phyloP scores from a whole-genome alignment of 2,329 filamentous ascomycete genomes.

The Ceratocystis colombiana region DNA sequence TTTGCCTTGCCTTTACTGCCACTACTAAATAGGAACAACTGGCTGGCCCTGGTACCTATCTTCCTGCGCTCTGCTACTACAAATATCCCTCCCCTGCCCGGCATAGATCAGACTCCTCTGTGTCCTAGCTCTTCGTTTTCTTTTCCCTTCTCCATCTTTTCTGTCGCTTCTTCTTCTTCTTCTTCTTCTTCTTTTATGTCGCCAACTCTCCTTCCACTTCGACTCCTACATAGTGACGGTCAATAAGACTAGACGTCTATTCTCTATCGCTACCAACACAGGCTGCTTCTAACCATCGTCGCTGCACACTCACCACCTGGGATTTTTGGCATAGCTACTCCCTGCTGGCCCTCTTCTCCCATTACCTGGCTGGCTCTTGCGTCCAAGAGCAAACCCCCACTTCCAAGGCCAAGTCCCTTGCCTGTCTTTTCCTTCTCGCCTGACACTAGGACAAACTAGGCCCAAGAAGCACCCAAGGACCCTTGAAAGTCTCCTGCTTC shows the following conservation, averaged over 20 bases:
- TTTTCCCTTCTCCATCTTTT: not conserved
- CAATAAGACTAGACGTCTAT: slow-evolving; percentile 1
- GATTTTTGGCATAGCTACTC: not conserved
- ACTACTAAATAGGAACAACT: not conserved
- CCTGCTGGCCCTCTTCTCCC: not conserved
- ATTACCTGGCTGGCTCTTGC: not conserved
- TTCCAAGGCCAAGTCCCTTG: slow-evolving; percentile 15
- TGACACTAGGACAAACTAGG: slow-evolving; percentile 14
- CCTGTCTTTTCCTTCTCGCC: slow-evolving; percentile 6
- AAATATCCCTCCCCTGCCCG: slow-evolving; percentile 8
- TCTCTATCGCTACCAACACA: not conserved
- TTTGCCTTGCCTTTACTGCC: slow-evolving; percentile 7
- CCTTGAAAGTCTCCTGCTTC: slow-evolving; percentile 2
- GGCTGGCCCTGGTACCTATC: not conserved
- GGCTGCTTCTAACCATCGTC: not conserved
- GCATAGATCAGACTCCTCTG: not conserved
- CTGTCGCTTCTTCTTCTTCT: not conserved
- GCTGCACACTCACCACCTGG: not conserved
- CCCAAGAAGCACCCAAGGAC: not conserved
- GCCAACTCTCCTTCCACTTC: not conserved
- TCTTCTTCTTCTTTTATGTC: not conserved
- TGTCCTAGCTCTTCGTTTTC: not conserved
- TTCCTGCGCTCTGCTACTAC: not conserved
- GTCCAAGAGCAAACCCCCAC: slow-evolving; percentile 6
- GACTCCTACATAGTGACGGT: not conserved